These are phyloP conservation scores for Kentomonas sorsogonicus DNA, from an alignment of 208 protist genomes.

Conservation along the genomic window DNA sequence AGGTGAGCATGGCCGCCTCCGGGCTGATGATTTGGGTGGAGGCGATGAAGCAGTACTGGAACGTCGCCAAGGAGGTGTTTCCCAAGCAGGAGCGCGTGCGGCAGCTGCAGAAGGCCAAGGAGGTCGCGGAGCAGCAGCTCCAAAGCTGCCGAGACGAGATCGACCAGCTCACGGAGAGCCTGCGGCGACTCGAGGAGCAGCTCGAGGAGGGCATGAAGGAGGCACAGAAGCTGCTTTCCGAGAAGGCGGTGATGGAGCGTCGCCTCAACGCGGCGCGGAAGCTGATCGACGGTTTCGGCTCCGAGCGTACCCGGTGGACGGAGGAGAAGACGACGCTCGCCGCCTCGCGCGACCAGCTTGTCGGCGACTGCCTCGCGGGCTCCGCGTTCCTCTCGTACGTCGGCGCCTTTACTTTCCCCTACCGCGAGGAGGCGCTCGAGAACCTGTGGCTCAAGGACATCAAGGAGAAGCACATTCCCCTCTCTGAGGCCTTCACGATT, in stretches of 20 bases:
- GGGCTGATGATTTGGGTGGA: constrained; percentile 96
- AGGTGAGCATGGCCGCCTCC: constrained; percentile 88
- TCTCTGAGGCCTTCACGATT: constrained; percentile 88
- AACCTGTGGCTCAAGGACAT: constrained; percentile 91
- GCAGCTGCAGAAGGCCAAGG: constrained; percentile 89
- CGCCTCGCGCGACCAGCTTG: constrained; percentile 77
- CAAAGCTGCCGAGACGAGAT: constrained; percentile 85
- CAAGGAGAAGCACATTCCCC: constrained; percentile 75
- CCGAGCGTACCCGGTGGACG: constrained; percentile 96
- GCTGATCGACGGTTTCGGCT: constrained; percentile 96
- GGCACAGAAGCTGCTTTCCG: constrained; percentile 86
- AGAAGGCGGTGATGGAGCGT: constrained; percentile 93
- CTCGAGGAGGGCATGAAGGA: constrained; percentile 90
- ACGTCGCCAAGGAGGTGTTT: constrained; percentile 95
- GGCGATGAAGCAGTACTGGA: constrained; percentile 97
- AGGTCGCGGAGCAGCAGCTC: constrained; percentile 87
- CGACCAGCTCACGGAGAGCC: constrained; percentile 86
- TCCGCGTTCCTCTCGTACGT: constrained; percentile 97
- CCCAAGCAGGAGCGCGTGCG: constrained; percentile 95
- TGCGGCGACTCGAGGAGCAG: constrained; percentile 86
- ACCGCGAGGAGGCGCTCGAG: constrained; percentile 92
- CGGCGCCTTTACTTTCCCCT: constrained; percentile 96
- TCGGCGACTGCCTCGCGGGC: constrained; percentile 97
- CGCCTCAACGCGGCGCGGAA: constrained; percentile 93
- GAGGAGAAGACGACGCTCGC: constrained; percentile 90